Evolutionary conservation across 352 stramenopile species (phyloP), one percentile per base, ranked within the genome.

Genomic region (Globisporangium echinulatum): DNA sequence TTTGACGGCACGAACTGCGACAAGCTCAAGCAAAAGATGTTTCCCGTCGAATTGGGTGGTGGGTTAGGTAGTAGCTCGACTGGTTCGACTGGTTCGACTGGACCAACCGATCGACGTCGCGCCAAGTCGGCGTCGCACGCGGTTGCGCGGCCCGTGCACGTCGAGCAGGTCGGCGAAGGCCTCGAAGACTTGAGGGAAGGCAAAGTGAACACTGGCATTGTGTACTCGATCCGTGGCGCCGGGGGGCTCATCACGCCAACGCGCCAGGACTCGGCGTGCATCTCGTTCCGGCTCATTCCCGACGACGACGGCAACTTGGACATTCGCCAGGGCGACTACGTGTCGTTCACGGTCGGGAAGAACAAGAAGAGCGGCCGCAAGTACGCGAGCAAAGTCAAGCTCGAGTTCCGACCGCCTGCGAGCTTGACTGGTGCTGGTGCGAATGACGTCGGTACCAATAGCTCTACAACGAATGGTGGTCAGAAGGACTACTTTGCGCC

Each of bases 1-100:
- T 94, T 94, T 73, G 85, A 94, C 56, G 85, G 85, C 65, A 94
- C 85, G 53, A 94, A 90, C 69, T 89, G 74, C 59, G 85, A 94
- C 56, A 92, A 91, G 60, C 74, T 94, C 51, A 94, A 94, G 69
- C 82, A 94, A 58, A 91, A 91, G 66, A 94, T 94, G 85, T 94
- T 94, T 55, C 85, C 85, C 0, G 81, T 94, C 39, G 85, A 94
- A 54, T 65, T 85, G 40, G 76, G 69, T 4, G 70, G 68, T 33
- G 25, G 25, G 25, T 33, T 33, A 33, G 25, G 25, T 33, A 33
- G 25, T 3, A 33, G 25, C 25, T 33, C 25, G 25, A 33, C 25
- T 33, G 40, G 40, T 3, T 8, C 40, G 7, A 13, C 40, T 44
- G 40, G 40, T 8, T 44, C 40, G 40, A 14, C 40, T 8, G 7